Evolutionary conservation across 2,329 filamentous ascomycete species (phyloP), one percentile per base, ranked within the genome.

Genomic region (Phaeosphaeriaceae sp.): DNA sequence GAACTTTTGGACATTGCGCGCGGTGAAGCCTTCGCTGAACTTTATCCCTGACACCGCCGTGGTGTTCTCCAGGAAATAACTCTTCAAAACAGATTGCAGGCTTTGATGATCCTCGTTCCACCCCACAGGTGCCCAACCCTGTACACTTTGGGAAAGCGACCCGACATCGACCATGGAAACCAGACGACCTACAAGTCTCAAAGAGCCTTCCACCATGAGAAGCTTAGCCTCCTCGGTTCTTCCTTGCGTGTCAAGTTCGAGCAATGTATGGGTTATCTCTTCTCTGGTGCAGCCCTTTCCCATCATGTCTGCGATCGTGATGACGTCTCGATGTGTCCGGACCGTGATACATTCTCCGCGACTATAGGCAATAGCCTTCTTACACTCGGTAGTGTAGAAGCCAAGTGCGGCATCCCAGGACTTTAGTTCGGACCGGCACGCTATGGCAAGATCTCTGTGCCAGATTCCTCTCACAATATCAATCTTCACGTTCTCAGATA

Each of bases 41-140:
- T 5, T 82, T 56, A 48, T 82, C 80, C 72, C 66, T 0, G 80
- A 82, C 72, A 73, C 77, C n/a, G 72, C 42, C 13, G 82, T 66
- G 0, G 74, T 51, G 10, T 82, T 46, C 0, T 78, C 79, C 0
- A 69, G 77, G 15, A 81, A 79, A 4, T 54, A 56, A 5, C 49
- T 46, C 4, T 68, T 44, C 13, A 24, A 64, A 67, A 8, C 24
- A 50, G 17, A 60, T 62, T 17, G 42, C 17, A 22, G n/a, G 3
- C n/a, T 44, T 9, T 4, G 6, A 19, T 44, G 9, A 17, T 3
- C 5, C 13, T 44, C 30, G 30, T 11, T 35, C 30, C 30, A 35
- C 10, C 3, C 13, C 13, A 35, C 13, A 15, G 30, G 30, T 35
- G 30, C 30, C 30, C 30, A 35, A 15, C 30, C 30, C 30, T 35